Conservation (phyloP, 73 alveolate species). For the Paramecium primaurelia region DNA sequence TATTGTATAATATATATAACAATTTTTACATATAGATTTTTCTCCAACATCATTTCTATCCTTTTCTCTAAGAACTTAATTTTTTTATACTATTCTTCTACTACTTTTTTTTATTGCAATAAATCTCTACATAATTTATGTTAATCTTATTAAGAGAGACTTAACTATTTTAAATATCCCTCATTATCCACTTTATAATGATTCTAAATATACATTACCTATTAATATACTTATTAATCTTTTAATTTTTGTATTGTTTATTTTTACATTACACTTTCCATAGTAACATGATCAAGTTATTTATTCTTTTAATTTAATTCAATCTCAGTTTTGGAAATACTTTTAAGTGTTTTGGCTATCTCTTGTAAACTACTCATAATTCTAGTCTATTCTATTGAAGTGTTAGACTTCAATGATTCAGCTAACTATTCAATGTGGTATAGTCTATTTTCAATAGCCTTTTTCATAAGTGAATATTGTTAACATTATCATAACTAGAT, state of each 20-base stretch:
- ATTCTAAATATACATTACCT: not conserved
- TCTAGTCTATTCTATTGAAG: not conserved
- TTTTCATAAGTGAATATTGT: not conserved
- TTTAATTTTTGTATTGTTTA: not conserved
- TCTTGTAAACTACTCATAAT: not conserved
- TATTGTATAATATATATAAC: not conserved
- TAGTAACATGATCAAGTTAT: not conserved
- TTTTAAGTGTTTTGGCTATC: not conserved
- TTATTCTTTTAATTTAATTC: slow-evolving; percentile 1
- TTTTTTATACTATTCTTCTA: slow-evolving; percentile 12
- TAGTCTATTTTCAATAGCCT: slow-evolving; percentile 28
- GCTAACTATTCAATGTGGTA: not conserved
- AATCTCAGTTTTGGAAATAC: slow-evolving; percentile 24
- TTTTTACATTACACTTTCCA: not conserved
- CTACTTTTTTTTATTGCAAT: not conserved
- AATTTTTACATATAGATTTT: not conserved
- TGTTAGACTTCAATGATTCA: not conserved
- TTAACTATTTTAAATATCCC: not conserved
- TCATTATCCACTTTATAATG: not conserved
- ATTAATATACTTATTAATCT: not conserved
- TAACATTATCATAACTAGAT: not conserved
- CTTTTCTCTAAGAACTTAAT: slow-evolving; percentile 3
- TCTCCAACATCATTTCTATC: slow-evolving; percentile 38
- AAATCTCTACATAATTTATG: not conserved
- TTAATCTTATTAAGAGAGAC: not conserved